Percentiles rank a stretch among this genome's conserved stretches.
Conservation (phyloP, 129 eudicot genomes). For the Tagetes patula region DNA sequence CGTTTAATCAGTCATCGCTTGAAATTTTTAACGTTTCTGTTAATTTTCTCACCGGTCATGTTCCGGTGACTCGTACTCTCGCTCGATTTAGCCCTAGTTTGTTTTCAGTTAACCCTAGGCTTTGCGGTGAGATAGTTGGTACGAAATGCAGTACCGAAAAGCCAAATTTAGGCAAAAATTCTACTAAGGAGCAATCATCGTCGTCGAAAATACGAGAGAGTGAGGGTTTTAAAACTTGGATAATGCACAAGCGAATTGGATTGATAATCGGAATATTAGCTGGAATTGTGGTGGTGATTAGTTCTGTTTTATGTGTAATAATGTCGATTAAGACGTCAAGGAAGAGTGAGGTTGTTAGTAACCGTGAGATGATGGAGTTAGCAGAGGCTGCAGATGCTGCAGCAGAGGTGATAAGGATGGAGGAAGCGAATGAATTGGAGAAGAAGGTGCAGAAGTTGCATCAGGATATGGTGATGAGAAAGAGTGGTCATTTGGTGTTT, state of each 20-base stretch:
- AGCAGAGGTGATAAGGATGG: slow-evolving; percentile 74
- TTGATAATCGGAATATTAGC: slow-evolving; percentile 45
- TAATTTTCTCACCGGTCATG: slow-evolving; percentile 56
- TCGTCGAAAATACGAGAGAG: slow-evolving; percentile 27
- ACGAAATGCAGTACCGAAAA: slow-evolving; percentile 44
- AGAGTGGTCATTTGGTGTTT: slow-evolving; percentile 67
- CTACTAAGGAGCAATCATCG: slow-evolving; percentile 19
- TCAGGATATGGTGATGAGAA: slow-evolving; percentile 42
- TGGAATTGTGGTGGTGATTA: slow-evolving; percentile 37
- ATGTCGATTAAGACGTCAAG: slow-evolving; percentile 25
- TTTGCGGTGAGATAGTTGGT: slow-evolving; percentile 67
- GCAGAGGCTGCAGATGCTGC: slow-evolving; percentile 53
- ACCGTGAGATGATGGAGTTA: slow-evolving; percentile 32
- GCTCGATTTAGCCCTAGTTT: slow-evolving; percentile 41
- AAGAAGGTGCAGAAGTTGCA: slow-evolving; percentile 63
- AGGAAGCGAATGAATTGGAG: slow-evolving; percentile 65
- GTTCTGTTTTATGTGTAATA: slow-evolving; percentile 38
- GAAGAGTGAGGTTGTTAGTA: not conserved
- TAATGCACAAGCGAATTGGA: slow-evolving; percentile 27
- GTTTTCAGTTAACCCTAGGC: slow-evolving; percentile 43
- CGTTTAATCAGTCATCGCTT: slow-evolving; percentile 59
- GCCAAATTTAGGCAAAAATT: slow-evolving; percentile 35
- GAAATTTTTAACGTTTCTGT: slow-evolving; percentile 60
- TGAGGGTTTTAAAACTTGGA: slow-evolving; percentile 10
- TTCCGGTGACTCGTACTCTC: slow-evolving; percentile 61